Percentiles rank a stretch among this genome's conserved stretches.
These are phyloP conservation scores for Astragalus membranaceus DNA, from an alignment of 306 rosid species.

Conservation along the genomic window DNA sequence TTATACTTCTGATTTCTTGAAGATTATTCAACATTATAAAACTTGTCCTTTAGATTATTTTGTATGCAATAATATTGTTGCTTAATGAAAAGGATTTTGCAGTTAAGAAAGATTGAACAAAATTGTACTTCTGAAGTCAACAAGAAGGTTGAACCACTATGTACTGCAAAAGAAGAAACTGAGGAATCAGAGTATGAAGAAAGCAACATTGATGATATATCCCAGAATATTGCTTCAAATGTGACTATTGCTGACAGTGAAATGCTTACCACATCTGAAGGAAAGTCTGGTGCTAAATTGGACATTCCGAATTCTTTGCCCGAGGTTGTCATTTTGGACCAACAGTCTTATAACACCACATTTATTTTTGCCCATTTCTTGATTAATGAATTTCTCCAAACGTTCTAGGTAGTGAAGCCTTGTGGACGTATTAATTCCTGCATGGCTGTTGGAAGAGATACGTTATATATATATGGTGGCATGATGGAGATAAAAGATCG, in stretches of 20 bases:
- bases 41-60: conserved; percentile 3
- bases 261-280: conserved; percentile 35
- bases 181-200: conserved; percentile 53
- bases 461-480: conserved; percentile 83
- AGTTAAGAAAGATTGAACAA: conserved; percentile 59
- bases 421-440: conserved; percentile 98
- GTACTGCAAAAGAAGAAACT: conserved; percentile 35
- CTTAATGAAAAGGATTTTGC: conserved; percentile 25
- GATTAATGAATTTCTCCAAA: conserved; percentile 23
- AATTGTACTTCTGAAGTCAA: conserved; percentile 27
- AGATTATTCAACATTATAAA: not conserved
- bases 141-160: conserved; percentile 35
- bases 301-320: conserved; percentile 53
- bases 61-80: conserved; percentile 19
- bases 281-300: conserved; percentile 35
- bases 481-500: conserved; percentile 92
- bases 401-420: conserved; percentile 67
- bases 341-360: conserved; percentile 11
- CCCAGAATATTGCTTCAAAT: conserved; percentile 48
- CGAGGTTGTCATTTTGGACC: conserved; percentile 55
- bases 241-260: conserved; percentile 43
- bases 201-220: conserved; percentile 48
- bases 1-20: conserved; percentile 5
- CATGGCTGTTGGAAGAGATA: conserved; percentile 81
- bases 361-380: conserved; percentile 19